Evolutionary conservation across 1,139 yeast genomes (phyloP).

Genomic region (Nakaseomyces glabratus): DNA sequence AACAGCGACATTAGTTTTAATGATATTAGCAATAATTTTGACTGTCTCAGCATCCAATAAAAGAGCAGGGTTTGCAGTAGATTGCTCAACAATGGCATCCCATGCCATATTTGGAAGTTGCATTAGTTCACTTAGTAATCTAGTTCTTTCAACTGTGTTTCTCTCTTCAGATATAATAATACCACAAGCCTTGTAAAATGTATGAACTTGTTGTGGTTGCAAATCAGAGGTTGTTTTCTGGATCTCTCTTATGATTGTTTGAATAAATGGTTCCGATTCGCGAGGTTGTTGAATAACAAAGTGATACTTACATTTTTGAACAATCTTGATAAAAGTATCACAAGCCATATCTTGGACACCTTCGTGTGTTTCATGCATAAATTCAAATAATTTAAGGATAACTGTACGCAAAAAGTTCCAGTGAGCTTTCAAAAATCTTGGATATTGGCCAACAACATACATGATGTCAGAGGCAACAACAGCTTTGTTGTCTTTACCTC

Average conservation of each 20-base stretch:
- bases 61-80: constrained; percentile 80
- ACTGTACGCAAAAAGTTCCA: constrained; percentile 97
- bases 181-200: constrained; percentile 97
- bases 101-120: constrained; percentile 88
- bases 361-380: constrained; percentile 99
- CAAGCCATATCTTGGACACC: constrained; percentile 99
- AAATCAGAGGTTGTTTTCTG: constrained; percentile 83
- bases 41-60: constrained; percentile 80
- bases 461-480: constrained; percentile 97
- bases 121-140: constrained; percentile 73
- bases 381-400: constrained; percentile 87
- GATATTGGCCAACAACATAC: constrained; percentile 99
- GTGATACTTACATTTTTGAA: constrained; percentile 89
- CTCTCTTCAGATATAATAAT: constrained; percentile 82
- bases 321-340: constrained; percentile 93
- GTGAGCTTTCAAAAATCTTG: constrained; percentile 92
- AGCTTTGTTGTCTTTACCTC: constrained; percentile 97
- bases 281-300: constrained; percentile 81
- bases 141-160: constrained; percentile 54
- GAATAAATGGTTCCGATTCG: constrained; percentile 88
- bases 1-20: constrained; percentile 90
- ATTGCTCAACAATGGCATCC: constrained; percentile 80
- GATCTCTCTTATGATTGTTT: constrained; percentile 76
- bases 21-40: constrained; percentile 83
- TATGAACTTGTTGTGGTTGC: constrained; percentile 95